A percentile compares a stretch with the other conserved stretches of the same genome.
Evolutionary conservation across 2,329 filamentous ascomycete species (phyloP).

Genomic region (Aspergillus brunneoviolaceus): DNA sequence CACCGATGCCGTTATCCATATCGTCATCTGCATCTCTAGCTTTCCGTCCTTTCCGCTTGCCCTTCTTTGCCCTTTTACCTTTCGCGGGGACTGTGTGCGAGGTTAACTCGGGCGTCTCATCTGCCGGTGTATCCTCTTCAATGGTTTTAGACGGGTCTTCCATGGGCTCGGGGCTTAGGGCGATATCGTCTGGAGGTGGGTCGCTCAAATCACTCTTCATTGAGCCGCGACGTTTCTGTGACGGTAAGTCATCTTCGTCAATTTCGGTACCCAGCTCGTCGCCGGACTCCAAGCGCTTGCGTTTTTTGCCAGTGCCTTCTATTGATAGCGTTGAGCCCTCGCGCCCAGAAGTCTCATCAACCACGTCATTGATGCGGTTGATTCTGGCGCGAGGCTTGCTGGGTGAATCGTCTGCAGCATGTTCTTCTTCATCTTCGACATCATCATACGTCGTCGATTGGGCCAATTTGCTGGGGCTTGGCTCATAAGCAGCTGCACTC

Average conservation of each 20-base stretch:
- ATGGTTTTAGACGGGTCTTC: constrained; percentile 32
- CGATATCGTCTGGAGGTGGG: constrained; percentile 33
- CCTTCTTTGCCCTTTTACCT: constrained; percentile 46
- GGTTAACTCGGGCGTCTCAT: constrained; percentile 35
- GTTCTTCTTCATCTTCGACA: constrained; percentile 54
- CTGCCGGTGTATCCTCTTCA: constrained; percentile 32
- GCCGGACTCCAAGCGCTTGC: constrained; percentile 39
- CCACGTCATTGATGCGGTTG: constrained; percentile 27
- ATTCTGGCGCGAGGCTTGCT: constrained; percentile 40
- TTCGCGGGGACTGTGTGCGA: constrained; percentile 32
- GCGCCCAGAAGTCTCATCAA: constrained; percentile 24
- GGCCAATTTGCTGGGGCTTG: constrained; percentile 75
- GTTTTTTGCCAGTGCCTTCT: constrained; percentile 40
- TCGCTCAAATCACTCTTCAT: constrained; percentile 39
- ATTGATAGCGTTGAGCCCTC: constrained; percentile 29
- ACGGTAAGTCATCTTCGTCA: constrained; percentile 42
- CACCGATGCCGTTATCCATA: constrained; percentile 38
- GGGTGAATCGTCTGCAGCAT: constrained; percentile 41
- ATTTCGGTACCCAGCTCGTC: constrained; percentile 38
- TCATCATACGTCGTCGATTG: constrained; percentile 53
- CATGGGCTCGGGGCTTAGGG: constrained; percentile 36
- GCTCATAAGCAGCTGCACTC: constrained; percentile 59
- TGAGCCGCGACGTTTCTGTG: constrained; percentile 44
- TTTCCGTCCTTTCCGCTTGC: constrained; percentile 47
- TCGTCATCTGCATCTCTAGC: constrained; percentile 40